A percentile compares a stretch with the other conserved stretches of the same genome.
phyloP scores from a whole-genome alignment of 768 basidiomycete species.

The Mycena rosella region DNA sequence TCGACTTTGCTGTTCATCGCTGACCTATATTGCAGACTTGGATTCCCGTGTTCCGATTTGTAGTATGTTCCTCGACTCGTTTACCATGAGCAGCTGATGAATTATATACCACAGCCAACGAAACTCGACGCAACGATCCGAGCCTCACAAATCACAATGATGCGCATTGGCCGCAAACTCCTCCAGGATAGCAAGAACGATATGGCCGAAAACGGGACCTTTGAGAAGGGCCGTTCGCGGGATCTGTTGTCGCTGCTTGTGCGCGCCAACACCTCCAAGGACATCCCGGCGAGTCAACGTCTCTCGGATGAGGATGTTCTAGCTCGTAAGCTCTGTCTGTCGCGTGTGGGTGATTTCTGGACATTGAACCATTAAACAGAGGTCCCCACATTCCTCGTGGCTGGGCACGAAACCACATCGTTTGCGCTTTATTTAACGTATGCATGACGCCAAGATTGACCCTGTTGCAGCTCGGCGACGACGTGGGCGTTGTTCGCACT shows the following conservation, averaged over 20 bases:
- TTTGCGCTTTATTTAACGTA: too few relatives aligned
- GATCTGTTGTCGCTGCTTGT: conserved; percentile 74
- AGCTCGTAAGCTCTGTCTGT: conserved; percentile 62
- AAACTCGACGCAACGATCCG: conserved; percentile 46
- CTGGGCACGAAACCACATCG: conserved; percentile 67
- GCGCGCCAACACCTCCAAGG: conserved; percentile 73
- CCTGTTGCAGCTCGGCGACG: conserved; percentile 43
- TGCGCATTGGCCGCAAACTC: conserved; percentile 63
- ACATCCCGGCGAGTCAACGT: conserved; percentile 65
- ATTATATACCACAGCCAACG: conserved; percentile 44
- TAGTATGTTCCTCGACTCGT: too few relatives aligned
- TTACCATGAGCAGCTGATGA: too few relatives aligned
- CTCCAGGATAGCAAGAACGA: conserved; percentile 63
- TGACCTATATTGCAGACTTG: too few relatives aligned
- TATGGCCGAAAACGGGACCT: conserved; percentile 45
- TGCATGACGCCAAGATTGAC: neutral
- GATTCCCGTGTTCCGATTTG: conserved; percentile 47
- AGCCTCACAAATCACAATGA: conserved; percentile 56
- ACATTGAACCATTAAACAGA: too few relatives aligned
- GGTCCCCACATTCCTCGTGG: too few relatives aligned
- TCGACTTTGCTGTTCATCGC: too few relatives aligned
- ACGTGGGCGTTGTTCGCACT: conserved; percentile 64
- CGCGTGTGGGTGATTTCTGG: too few relatives aligned
- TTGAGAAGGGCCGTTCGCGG: conserved; percentile 51
- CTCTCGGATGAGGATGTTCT: conserved; percentile 75